Evolutionary conservation across 805 yeast genomes (phyloP).

Genomic region (Danielia oregonensis): DNA sequence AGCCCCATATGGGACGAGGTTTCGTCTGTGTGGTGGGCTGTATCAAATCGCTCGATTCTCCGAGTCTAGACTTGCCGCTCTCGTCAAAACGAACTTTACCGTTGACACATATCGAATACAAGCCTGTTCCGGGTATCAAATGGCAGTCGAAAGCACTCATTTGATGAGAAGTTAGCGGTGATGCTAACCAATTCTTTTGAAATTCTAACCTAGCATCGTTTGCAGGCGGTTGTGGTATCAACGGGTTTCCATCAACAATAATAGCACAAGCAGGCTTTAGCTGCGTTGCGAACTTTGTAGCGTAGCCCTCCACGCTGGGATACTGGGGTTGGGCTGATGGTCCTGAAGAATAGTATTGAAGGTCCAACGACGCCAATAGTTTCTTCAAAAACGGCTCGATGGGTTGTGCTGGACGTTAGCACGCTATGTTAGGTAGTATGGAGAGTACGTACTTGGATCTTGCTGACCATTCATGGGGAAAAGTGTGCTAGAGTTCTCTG

Average conservation of each 20-base stretch:
- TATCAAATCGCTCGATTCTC: slow-evolving; percentile 58
- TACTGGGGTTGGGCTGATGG: slow-evolving; percentile 10
- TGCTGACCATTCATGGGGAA: slow-evolving; percentile 9
- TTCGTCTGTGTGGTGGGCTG: slow-evolving; percentile 7
- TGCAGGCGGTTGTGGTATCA: slow-evolving; percentile 23
- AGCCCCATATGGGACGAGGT: slow-evolving; percentile 56
- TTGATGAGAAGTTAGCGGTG: slow-evolving; percentile 59
- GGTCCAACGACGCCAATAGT: slow-evolving; percentile 32
- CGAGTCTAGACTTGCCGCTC: slow-evolving; percentile 62
- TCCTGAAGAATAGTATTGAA: slow-evolving; percentile 25
- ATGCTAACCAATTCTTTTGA: slow-evolving; percentile 54
- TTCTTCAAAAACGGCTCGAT: slow-evolving; percentile 39
- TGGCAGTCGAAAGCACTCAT: slow-evolving; percentile 65
- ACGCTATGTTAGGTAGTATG: background rate
- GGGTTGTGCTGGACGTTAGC: slow-evolving; percentile 26
- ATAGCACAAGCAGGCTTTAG: slow-evolving; percentile 50
- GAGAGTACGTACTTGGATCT: slow-evolving; percentile 22
- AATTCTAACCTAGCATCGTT: slow-evolving; percentile 42
- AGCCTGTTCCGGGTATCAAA: slow-evolving; percentile 60
- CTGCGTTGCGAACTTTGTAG: slow-evolving; percentile 47
- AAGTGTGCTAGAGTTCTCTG: too few relatives aligned
- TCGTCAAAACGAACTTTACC: slow-evolving; percentile 74
- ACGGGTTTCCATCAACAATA: slow-evolving; percentile 57
- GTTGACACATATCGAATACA: slow-evolving; percentile 47
- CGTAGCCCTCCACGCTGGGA: slow-evolving; percentile 37